Percentiles rank a stretch among this genome's conserved stretches.
These are phyloP conservation scores for Agastache rugosa DNA, from an alignment of 257 asterid genomes.

Conservation along the genomic window DNA sequence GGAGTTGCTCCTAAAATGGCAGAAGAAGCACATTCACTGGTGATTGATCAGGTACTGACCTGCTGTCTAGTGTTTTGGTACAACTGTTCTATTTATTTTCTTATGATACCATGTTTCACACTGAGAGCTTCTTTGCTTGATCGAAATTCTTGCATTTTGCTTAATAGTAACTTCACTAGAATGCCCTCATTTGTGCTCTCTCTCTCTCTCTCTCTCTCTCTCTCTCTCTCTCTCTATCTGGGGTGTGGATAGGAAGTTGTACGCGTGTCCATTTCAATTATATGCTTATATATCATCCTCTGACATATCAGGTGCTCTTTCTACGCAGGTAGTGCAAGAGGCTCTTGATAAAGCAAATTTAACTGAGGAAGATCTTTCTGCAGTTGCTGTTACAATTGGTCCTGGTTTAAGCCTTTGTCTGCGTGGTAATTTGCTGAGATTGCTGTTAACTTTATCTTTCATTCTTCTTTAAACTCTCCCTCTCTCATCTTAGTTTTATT, in stretches of 20 bases:
- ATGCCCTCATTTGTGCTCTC: neutral
- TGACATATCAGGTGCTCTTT: slow-evolving; percentile 27
- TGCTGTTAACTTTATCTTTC: slow-evolving; percentile 21
- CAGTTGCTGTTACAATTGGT: slow-evolving; percentile 98
- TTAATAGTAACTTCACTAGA: neutral
- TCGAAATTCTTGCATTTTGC: neutral
- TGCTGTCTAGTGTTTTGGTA: slow-evolving; percentile 7
- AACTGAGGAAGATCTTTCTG: slow-evolving; percentile 87
- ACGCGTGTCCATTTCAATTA: neutral
- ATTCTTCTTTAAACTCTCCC: neutral
- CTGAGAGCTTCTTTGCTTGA: neutral
- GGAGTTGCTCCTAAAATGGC: slow-evolving; percentile 99
- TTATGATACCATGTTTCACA: slow-evolving; percentile 10
- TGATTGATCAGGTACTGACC: slow-evolving; percentile 80
- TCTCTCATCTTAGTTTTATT: slow-evolving; percentile 13
- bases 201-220: neutral
- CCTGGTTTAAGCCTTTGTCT: slow-evolving; percentile 99
- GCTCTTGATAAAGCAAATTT: slow-evolving; percentile 85
- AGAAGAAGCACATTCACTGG: slow-evolving; percentile 89
- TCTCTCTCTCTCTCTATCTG: neutral
- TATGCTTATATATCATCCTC: slow-evolving; percentile 2
- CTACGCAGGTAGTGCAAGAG: slow-evolving; percentile 90
- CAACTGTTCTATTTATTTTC: slow-evolving; percentile 8
- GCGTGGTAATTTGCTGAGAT: slow-evolving; percentile 61
- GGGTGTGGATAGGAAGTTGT: neutral